Base-by-base conservation (phyloP, 129 eudicot species). In the Flaveria bidentis region DNA sequence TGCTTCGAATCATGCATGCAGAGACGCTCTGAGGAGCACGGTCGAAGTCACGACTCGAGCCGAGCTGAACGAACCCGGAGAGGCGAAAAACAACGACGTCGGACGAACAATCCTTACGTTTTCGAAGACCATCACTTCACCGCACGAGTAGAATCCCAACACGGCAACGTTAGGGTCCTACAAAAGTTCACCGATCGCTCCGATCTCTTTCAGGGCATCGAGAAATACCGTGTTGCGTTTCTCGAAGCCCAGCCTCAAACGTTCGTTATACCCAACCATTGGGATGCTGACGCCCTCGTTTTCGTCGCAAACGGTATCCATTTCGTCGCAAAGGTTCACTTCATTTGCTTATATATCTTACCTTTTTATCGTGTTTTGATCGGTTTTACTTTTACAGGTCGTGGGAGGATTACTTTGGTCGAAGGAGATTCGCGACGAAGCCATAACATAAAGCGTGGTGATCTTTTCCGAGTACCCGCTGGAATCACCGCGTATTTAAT, bases 241-340 rank as follows among this genome's bases (percentile, higher is more conserved):
- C 84, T 88, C 11, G 97, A 88, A 72, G 90, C 90, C 16, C 77
- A 87, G 9, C 98, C 98, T 7, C 91, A 83, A 9, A 89, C 97
- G 55, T 91, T 94, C 66, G 16, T 87, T 0, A 36, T 83, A 17
- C 98, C 98, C 0, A 77, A 60, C 12, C 97, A 94, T 69, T 85
- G 79, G 77, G 97, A 94, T 52, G 93, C 98, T 0, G 91, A 94
- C 0, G 47, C 74, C n/a, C 22, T 94, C 20, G 14, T 80, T 79
- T 87, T 78, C 66, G 96, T 94, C 16, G 87, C 80, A 13, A 73
- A 80, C 4, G 98, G 98, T 91, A 83, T 6, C 17, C 0, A 33
- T 60, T 46, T 56, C 41, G 1, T 41, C 18, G 2, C 6, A 4
- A 63, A 22, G 0, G 41, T 25, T 58, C 11, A 8, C 33, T 7